Evolutionary conservation across 225 moss, liverwort and hornwort species (phyloP).

Genomic region (Asterella californica): DNA sequence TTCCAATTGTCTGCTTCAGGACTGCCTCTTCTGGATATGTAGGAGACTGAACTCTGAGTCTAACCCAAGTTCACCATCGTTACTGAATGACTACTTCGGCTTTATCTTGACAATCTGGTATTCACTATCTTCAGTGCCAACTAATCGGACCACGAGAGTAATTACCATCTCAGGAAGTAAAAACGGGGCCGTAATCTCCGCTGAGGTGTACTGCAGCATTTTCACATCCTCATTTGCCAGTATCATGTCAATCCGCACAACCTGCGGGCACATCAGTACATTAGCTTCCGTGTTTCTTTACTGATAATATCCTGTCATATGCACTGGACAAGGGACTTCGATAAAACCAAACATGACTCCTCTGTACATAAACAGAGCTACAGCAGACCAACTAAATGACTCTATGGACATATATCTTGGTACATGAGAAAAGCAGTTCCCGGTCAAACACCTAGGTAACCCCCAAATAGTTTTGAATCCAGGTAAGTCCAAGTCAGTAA

Average conservation of each 20-base stretch:
- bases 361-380: not conserved
- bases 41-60: no score
- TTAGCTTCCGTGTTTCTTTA: not conserved
- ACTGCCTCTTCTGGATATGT: no score
- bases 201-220: slow-evolving; percentile 87
- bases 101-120: not conserved
- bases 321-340: not conserved
- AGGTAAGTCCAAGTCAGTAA: no score
- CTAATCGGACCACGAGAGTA: not conserved
- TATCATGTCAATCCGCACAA: slow-evolving; percentile 93
- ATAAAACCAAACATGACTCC: not conserved
- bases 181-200: slow-evolving; percentile 93
- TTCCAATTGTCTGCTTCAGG: no score
- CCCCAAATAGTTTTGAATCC: no score
- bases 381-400: not conserved
- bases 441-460: no score
- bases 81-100: not conserved
- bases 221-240: slow-evolving; percentile 97
- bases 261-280: slow-evolving; percentile 34
- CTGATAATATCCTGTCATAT: not conserved
- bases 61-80: no score
- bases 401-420: not conserved
- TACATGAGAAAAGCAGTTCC: no score
- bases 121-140: not conserved
- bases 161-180: slow-evolving; percentile 95